Percentiles rank a stretch among this genome's conserved stretches.
Evolutionary conservation across 257 asterid species (phyloP).

Genomic region (Agastache rugosa): DNA sequence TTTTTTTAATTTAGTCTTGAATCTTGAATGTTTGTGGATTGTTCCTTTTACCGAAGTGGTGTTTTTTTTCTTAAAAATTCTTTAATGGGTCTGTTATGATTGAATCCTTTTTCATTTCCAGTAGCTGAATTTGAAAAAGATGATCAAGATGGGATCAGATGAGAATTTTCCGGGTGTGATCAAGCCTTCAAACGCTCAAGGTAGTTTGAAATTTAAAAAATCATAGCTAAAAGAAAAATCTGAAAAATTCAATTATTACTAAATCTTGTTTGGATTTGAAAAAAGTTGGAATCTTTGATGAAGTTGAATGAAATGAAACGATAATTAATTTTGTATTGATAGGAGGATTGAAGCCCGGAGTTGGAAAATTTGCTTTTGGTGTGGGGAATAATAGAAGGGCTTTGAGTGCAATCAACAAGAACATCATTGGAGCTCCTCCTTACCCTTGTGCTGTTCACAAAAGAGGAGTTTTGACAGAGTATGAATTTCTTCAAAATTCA

Average conservation of each 20-base stretch:
- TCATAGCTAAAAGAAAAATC: not conserved
- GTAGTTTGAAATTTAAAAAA: constrained; percentile 41
- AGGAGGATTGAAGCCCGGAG: constrained; percentile 55
- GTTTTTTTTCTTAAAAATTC: not conserved
- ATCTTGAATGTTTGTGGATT: constrained; percentile 30
- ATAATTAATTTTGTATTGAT: constrained; percentile 9
- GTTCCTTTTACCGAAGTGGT: not conserved
- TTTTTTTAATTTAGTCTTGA: not conserved
- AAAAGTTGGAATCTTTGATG: constrained; percentile 23
- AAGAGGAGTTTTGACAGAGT: constrained; percentile 69
- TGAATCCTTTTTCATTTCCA: constrained; percentile 19
- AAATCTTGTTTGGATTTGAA: constrained; percentile 9
- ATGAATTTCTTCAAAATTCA: constrained; percentile 33
- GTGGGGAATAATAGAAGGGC: constrained; percentile 71
- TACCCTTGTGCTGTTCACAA: constrained; percentile 65
- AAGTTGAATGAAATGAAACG: not conserved
- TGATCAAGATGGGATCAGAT: constrained; percentile 66
- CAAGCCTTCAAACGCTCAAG: constrained; percentile 66
- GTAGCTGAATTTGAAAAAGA: constrained; percentile 28
- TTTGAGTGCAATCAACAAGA: constrained; percentile 64
- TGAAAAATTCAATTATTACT: not conserved
- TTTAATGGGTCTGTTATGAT: constrained; percentile 8
- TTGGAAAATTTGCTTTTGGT: constrained; percentile 33
- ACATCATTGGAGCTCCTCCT: constrained; percentile 62
- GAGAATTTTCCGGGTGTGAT: constrained; percentile 62